Percentiles rank a stretch among this genome's conserved stretches.
These are phyloP conservation scores for Lentinula novae-zelandiae DNA, from an alignment of 1,284 basidiomycete species.

Conservation along the genomic window DNA sequence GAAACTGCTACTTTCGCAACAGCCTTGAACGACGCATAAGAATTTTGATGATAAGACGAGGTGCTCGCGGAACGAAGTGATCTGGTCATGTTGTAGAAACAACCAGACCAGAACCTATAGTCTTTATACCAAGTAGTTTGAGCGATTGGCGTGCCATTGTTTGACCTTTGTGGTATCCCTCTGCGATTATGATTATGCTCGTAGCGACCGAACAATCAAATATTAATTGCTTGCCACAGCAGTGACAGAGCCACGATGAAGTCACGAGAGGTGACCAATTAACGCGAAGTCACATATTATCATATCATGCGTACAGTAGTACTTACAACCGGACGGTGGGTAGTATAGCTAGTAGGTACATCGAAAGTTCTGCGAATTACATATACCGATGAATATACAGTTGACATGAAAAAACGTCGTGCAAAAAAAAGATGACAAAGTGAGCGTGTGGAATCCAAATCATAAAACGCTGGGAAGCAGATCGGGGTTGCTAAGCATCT, in stretches of 20 bases:
- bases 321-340: too few relatives aligned
- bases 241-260: not conserved
- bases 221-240: not conserved
- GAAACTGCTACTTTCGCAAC: not conserved
- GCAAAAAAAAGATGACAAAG: not conserved
- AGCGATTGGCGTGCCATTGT: not conserved
- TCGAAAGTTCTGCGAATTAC: not conserved
- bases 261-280: not conserved
- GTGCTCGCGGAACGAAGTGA: not conserved
- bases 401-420: not conserved
- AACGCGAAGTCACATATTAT: not conserved
- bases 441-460: not conserved
- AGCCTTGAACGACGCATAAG: not conserved
- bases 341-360: too few relatives aligned
- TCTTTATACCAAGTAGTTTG: not conserved
- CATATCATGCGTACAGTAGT: too few relatives aligned
- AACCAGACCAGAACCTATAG: not conserved
- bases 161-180: not conserved
- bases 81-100: not conserved
- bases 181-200: not conserved
- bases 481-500: slow-evolving; percentile 9
- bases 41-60: not conserved
- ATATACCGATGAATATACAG: not conserved
- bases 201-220: not conserved
- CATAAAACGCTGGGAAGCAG: slow-evolving; percentile 16